Percentiles rank a stretch among this genome's conserved stretches.
phyloP scores from a whole-genome alignment of 2,329 filamentous ascomycete genomes.

The Didymella lethalis region DNA sequence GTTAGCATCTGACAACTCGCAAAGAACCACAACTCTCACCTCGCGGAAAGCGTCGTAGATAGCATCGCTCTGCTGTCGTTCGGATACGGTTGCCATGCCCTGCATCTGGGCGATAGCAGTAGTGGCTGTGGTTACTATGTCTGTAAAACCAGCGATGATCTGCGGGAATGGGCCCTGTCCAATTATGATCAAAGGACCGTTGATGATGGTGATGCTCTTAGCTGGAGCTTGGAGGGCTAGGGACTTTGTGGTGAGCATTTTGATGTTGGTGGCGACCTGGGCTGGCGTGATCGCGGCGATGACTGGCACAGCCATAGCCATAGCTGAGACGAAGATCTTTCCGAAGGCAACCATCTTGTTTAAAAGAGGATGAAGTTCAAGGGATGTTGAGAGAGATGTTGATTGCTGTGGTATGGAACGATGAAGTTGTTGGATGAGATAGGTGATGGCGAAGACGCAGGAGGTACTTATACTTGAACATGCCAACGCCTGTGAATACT shows the following conservation, averaged over 20 bases:
- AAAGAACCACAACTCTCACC: conserved; percentile 2
- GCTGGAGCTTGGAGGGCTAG: conserved; percentile 23
- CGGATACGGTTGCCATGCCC: conserved; percentile 5
- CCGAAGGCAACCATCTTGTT: conserved; percentile 27
- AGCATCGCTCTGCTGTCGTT: conserved; percentile 9
- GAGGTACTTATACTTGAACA: not conserved
- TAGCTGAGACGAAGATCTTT: conserved; percentile 23
- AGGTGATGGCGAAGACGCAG: not conserved
- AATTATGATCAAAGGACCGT: conserved; percentile 20
- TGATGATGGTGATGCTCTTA: conserved; percentile 20
- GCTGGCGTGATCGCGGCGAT: conserved; percentile 12
- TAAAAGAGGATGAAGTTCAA: not conserved
- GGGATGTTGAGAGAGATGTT: not conserved
- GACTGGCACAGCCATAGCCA: conserved; percentile 25
- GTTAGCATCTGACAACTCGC: conserved; percentile 1
- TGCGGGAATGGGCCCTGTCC: conserved; percentile 24
- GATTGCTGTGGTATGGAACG: not conserved
- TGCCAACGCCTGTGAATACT: no score
- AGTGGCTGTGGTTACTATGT: conserved; percentile 22
- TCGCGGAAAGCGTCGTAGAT: conserved; percentile 29
- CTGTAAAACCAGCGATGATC: conserved; percentile 22
- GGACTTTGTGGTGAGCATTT: conserved; percentile 20
- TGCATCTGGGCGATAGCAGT: conserved; percentile 20
- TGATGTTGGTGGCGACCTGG: conserved; percentile 25
- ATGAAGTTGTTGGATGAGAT: not conserved